Evolutionary conservation across 2,329 filamentous ascomycete genomes (phyloP), one percentile per base, ranked within the genome.

Genomic region (Aspergillus hortae): DNA sequence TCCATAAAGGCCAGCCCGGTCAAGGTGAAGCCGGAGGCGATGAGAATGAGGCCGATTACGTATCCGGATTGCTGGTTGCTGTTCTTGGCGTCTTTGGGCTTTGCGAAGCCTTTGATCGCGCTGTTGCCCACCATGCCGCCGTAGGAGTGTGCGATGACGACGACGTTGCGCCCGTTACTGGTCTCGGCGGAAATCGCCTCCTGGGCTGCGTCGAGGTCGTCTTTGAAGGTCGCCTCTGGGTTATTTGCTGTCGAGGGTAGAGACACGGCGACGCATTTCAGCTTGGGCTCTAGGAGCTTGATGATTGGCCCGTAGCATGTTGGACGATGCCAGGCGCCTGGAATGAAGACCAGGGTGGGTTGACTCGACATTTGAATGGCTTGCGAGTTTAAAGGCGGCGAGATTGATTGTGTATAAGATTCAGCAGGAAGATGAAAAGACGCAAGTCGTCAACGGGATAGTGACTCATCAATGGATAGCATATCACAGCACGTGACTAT

Each of bases 81-180:
- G 21, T 10, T 46, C 52, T 51, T 44, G 51, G 46, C 9, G 32
- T 60, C 43, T 11, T 61, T 52, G 27, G 53, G 48, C 30, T 58
- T 49, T 0, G 75, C 62, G 46, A 80, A 65, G 6, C 69, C 75
- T 53, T 74, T 75, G 58, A 79, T 63, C 2, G 76, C 75, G 55
- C 76, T 79, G 55, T 66, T 67, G 41, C 73, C 77, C 1, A 78
- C 73, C 40, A 74, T 67, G 19, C 77, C 77, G 27, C 77, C 77
- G 50, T 78, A 81, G 0, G 77, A 79, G 61, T 81, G 78, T 1
- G 68, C 71, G 3, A 79, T 59, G 4, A 81, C 65, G 3, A 81
- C 64, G 2, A 80, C 77, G 49, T 80, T 61, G 19, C 59, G 66
- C 1, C 74, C 74, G 6, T 66, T 53, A 1, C 45, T 52, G 3